Percentiles rank a stretch among this genome's conserved stretches.
phyloP scores from a whole-genome alignment of 1,139 yeast species.

The Taphrina wiesneri region DNA sequence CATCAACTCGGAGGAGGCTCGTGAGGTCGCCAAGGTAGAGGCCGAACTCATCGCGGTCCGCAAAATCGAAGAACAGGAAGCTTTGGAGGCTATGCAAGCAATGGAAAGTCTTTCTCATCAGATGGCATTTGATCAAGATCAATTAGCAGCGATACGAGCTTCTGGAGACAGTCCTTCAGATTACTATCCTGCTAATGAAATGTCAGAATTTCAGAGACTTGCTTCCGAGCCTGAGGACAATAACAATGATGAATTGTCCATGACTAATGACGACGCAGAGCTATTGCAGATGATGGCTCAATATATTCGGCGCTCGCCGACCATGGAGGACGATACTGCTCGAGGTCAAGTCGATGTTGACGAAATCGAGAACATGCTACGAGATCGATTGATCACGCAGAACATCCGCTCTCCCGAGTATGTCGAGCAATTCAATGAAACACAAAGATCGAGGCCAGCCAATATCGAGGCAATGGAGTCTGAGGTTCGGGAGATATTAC shows the following conservation, averaged over 20 bases:
- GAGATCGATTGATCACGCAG: constrained; percentile 10
- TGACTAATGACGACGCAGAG: neutral
- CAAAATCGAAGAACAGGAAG: neutral
- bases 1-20: neutral
- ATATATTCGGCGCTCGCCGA: neutral
- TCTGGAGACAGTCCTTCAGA: constrained; percentile 8
- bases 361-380: constrained; percentile 11
- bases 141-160: constrained; percentile 18
- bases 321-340: neutral
- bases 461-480: neutral
- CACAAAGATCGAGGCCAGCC: neutral
- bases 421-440: neutral
- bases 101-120: constrained; percentile 1
- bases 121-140: constrained; percentile 2
- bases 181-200: constrained; percentile 16
- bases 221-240: constrained; percentile 7
- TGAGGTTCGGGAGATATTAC: neutral
- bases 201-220: constrained; percentile 10
- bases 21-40: constrained; percentile 3
- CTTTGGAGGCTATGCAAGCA: constrained; percentile 16
- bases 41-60: constrained; percentile 7
- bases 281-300: constrained; percentile 11
- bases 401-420: neutral
- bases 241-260: neutral
- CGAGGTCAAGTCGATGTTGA: neutral